phyloP scores from a whole-genome alignment of 306 rosid genomes.

The Trichosanthes cucumerina region DNA sequence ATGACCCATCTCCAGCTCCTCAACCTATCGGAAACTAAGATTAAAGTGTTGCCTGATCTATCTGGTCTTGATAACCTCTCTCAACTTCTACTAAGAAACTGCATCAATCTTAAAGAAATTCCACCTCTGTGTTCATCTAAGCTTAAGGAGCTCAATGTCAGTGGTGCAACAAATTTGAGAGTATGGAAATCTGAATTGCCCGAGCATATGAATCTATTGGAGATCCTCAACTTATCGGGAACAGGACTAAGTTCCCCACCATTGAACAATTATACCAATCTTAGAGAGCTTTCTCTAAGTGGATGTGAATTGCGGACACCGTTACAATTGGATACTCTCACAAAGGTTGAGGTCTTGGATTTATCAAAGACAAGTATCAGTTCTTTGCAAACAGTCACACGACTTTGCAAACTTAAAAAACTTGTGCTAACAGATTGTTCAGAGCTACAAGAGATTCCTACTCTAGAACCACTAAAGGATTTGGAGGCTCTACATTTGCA shows the following conservation, averaged over 20 bases:
- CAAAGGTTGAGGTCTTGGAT: conserved; percentile 22
- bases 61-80: conserved; percentile 6
- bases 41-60: conserved; percentile 11
- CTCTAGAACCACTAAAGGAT: background rate
- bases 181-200: conserved; percentile 9
- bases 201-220: conserved; percentile 7
- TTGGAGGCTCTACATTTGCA: conserved; percentile 26
- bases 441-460: background rate
- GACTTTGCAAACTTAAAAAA: conserved; percentile 8
- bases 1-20: conserved; percentile 15
- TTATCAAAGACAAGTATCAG: conserved; percentile 11
- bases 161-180: conserved; percentile 3
- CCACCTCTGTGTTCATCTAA: background rate
- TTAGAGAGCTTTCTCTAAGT: conserved; percentile 18
- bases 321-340: background rate
- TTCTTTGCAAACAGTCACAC: conserved; percentile 11
- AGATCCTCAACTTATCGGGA: conserved; percentile 19
- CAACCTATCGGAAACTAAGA: conserved; percentile 21
- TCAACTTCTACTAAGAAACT: conserved; percentile 15
- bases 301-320: background rate
- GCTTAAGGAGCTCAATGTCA: conserved; percentile 21
- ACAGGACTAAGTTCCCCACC: conserved; percentile 6
- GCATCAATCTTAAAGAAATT: conserved; percentile 1
- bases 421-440: conserved; percentile 21
- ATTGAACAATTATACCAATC: conserved; percentile 9